These are phyloP conservation scores for Aspergillus novoparasiticus DNA, from an alignment of 2,329 filamentous ascomycete genomes.

Conservation along the genomic window DNA sequence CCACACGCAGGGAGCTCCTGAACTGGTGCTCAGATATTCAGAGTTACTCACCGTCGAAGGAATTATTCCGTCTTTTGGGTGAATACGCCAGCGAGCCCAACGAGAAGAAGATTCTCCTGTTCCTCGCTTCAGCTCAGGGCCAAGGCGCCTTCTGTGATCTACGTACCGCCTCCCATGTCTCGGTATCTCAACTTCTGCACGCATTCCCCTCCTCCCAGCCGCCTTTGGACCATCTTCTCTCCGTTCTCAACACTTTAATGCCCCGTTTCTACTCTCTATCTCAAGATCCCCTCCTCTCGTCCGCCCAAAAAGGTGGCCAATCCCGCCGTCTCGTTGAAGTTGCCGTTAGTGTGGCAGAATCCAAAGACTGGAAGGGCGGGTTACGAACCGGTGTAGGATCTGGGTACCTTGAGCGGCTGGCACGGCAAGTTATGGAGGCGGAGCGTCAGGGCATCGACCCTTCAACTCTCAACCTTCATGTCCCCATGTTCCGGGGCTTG, in stretches of 20 bases:
- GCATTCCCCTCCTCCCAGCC: slow-evolving; percentile 93
- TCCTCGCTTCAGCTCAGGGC: slow-evolving; percentile 84
- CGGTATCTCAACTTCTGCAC: slow-evolving; percentile 79
- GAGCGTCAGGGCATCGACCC: slow-evolving; percentile 60
- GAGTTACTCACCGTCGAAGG: slow-evolving; percentile 88
- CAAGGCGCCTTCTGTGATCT: slow-evolving; percentile 93
- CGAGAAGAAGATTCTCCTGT: slow-evolving; percentile 87
- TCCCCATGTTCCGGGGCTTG: slow-evolving; percentile 97
- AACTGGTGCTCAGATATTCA: slow-evolving; percentile 96
- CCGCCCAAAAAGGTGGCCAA: slow-evolving; percentile 67
- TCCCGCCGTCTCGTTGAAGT: slow-evolving; percentile 85
- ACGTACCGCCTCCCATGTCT: slow-evolving; percentile 83
- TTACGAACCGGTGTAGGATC: slow-evolving; percentile 82
- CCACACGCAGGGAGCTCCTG: slow-evolving; percentile 86
- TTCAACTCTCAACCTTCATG: slow-evolving; percentile 63
- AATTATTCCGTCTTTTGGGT: slow-evolving; percentile 78
- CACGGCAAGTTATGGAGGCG: slow-evolving; percentile 69
- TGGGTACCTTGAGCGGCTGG: slow-evolving; percentile 88
- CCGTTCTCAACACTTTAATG: slow-evolving; percentile 84
- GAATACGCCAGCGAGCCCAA: slow-evolving; percentile 78
- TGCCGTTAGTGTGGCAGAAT: slow-evolving; percentile 93
- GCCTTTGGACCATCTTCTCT: slow-evolving; percentile 78
- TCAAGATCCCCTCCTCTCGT: slow-evolving; percentile 86
- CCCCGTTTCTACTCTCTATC: slow-evolving; percentile 98
- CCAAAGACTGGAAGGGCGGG: slow-evolving; percentile 73